Conservation (phyloP, 306 rosid genomes). For the Quercus berberidifolia region DNA sequence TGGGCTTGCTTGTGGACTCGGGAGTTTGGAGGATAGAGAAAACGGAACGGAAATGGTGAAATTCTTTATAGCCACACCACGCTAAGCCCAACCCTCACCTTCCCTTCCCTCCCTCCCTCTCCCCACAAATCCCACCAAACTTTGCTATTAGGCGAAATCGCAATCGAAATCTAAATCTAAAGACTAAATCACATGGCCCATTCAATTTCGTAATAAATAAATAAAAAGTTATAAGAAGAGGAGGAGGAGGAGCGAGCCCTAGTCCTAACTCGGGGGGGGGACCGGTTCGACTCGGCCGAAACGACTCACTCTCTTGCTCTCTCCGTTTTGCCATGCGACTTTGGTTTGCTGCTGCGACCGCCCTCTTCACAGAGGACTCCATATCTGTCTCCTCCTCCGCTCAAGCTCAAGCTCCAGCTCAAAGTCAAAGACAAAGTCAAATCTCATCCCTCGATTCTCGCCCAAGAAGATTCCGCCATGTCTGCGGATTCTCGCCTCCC, state of each 20-base stretch:
- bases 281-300: conserved; percentile 11
- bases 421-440: no score
- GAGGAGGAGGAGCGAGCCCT: no score
- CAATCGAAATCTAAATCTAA: no score
- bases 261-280: conserved; percentile 4
- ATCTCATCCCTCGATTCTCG: background rate
- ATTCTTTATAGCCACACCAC: no score
- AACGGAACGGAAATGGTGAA: no score
- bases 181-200: background rate
- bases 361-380: conserved; percentile 67
- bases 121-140: no score
- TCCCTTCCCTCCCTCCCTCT: no score
- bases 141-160: no score
- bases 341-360: conserved; percentile 47
- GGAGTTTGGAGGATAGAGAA: no score
- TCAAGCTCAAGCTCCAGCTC: no score
- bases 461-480: conserved; percentile 22
- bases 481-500: conserved; percentile 37
- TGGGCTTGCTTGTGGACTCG: no score
- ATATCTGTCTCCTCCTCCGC: background rate
- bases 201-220: background rate
- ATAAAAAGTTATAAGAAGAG: background rate
- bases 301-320: background rate
- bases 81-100: no score
- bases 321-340: conserved; percentile 73